Evolutionary conservation across 345 rosid species (phyloP).

Genomic region (Psidium friedrichsthalianum): DNA sequence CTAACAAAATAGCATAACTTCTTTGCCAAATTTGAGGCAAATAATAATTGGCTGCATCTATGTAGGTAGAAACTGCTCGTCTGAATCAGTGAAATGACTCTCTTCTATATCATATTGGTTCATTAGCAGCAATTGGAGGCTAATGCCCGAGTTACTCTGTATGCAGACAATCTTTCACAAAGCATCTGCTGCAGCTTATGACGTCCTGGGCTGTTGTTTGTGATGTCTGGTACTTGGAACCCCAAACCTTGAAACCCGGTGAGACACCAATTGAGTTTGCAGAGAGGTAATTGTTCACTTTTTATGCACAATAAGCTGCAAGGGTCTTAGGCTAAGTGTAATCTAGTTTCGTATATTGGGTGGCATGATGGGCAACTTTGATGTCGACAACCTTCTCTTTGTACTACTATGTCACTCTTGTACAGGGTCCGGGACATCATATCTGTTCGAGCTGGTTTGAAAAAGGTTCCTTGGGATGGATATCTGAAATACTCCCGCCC

Average conservation of each 20-base stretch:
- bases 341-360: not conserved
- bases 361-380: not conserved
- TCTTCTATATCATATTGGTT: not conserved
- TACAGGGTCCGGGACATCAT: constrained; percentile 86
- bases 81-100: not conserved
- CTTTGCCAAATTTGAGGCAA: not conserved
- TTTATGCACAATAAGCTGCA: not conserved
- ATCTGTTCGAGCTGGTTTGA: constrained; percentile 85
- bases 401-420: not conserved
- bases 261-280: constrained; percentile 96
- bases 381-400: not conserved
- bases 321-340: not conserved
- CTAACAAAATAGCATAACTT: not conserved
- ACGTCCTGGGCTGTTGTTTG: constrained; percentile 99
- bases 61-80: not conserved
- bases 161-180: constrained; percentile 93
- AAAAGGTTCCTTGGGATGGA: constrained; percentile 99
- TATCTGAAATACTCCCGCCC: constrained; percentile 92
- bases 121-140: not conserved
- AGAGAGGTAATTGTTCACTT: constrained; percentile 51
- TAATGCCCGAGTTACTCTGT: not conserved
- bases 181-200: constrained; percentile 96
- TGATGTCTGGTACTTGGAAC: constrained; percentile 98
- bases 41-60: not conserved
- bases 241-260: constrained; percentile 72